Evolutionary conservation across 2,329 filamentous ascomycete species (phyloP).

Genomic region (Geosmithia morbida): DNA sequence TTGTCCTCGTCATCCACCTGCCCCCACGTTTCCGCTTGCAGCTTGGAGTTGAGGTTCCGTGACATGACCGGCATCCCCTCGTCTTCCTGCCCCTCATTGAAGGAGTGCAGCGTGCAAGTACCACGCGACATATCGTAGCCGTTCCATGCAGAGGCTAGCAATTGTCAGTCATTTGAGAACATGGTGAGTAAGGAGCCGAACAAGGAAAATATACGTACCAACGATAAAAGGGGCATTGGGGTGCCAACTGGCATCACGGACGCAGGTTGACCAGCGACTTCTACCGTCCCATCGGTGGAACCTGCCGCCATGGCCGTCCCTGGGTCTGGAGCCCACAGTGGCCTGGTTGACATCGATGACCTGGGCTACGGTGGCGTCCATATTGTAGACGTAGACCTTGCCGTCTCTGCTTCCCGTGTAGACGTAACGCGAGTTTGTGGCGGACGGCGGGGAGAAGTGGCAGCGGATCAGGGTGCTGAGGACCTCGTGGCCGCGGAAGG

Average conservation of each 20-base stretch:
- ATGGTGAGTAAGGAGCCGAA: background rate
- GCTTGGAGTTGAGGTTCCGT: conserved; percentile 42
- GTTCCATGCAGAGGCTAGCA: conserved; percentile 65
- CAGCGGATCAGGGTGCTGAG: conserved; percentile 85
- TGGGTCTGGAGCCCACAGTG: conserved; percentile 47
- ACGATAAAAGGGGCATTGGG: conserved; percentile 69
- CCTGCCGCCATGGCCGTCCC: conserved; percentile 35
- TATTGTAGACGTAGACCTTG: conserved; percentile 80
- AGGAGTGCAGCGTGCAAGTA: conserved; percentile 66
- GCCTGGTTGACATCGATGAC: conserved; percentile 64
- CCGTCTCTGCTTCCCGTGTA: conserved; percentile 87
- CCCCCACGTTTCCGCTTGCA: conserved; percentile 23
- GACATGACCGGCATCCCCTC: conserved; percentile 50
- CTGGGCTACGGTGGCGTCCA: conserved; percentile 73
- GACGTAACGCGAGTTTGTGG: conserved; percentile 81
- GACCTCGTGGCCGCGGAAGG: conserved; percentile 81
- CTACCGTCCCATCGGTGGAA: conserved; percentile 36
- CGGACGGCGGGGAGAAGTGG: conserved; percentile 80
- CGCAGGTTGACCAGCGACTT: conserved; percentile 57
- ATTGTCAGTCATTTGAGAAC: conserved; percentile 5
- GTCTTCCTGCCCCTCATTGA: conserved; percentile 49
- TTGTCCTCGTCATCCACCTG: conserved; percentile 8
- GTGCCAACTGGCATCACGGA: conserved; percentile 85
- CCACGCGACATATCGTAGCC: conserved; percentile 59
- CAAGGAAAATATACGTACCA: conserved; percentile 23